Conservation (phyloP, 1,284 basidiomycete genomes). For the Malassezia vespertilionis region DNA sequence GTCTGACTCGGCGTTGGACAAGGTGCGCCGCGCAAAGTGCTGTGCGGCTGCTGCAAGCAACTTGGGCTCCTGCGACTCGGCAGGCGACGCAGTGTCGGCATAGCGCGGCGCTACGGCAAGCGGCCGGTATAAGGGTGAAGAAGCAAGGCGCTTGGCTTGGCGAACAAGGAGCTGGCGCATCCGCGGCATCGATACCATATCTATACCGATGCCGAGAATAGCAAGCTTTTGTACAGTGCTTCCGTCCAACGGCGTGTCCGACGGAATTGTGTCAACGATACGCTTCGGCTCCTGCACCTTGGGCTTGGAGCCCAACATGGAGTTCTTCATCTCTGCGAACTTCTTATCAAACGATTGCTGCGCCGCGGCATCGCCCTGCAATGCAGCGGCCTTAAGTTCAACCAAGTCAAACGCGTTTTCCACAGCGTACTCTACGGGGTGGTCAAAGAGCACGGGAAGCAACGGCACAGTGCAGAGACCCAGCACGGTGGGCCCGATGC, state of each 20-base stretch:
- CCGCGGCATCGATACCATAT: conserved; percentile 30
- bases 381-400: conserved; percentile 35
- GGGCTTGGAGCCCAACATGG: neutral
- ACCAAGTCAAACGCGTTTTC: conserved; percentile 52
- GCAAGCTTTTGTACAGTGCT: conserved; percentile 8
- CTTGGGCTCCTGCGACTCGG: neutral
- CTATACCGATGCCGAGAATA: conserved; percentile 40
- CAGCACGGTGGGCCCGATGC: conserved; percentile 70
- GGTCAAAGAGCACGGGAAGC: conserved; percentile 48
- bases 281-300: neutral
- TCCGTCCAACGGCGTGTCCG: neutral
- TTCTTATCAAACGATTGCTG: neutral
- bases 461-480: conserved; percentile 51
- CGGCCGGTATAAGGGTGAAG: neutral
- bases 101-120: neutral
- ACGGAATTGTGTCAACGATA: neutral
- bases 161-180: conserved; percentile 20
- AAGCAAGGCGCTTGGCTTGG: conserved; percentile 9
- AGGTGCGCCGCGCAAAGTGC: conserved; percentile 24
- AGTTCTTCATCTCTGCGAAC: neutral
- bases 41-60: conserved; percentile 7
- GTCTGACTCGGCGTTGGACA: conserved; percentile 12
- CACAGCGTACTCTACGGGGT: conserved; percentile 51
- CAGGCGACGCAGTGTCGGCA: neutral
- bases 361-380: conserved; percentile 1